Evolutionary conservation across 208 protist genomes (phyloP), one percentile per base, ranked within the genome.

Genomic region (Herpetomonas muscarum): DNA sequence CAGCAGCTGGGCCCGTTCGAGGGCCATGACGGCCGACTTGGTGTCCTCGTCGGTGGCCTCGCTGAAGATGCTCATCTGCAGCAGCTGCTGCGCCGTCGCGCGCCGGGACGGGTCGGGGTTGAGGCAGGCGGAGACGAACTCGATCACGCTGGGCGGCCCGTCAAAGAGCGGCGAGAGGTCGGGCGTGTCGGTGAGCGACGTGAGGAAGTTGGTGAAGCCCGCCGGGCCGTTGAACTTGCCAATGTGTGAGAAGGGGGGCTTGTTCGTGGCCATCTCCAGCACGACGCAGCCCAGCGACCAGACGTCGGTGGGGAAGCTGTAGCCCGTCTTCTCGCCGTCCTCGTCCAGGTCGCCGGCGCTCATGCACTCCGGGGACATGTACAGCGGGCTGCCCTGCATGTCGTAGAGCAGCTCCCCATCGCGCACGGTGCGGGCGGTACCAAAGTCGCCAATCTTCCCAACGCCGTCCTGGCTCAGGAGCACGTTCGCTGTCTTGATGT

Each of bases 401-500:
- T 83, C 73, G 60, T 88, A 92, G 3, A 92, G 60, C 28, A 87
- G 61, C 50, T 91, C 76, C 4, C 79, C 85, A 0, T 70, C 45
- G 12, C 53, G 52, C 30, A 97, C 62, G 19, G 67, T 61, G n/a
- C 74, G 69, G 4, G 88, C 90, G 22, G 83, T 93, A 13, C 93
- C 93, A 60, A 97, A 96, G 64, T 97, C 93, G 24, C 86, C 92
- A 47, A 97, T 94, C 68, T 96, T 96, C 48, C 74, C 76, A 37
- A 70, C 77, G 29, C 81, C 87, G 5, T 94, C 81, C 25, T 46
- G 45, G 19, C 74, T 81, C 15, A 97, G 67, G 50, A 97, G 82
- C 15, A 97, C 71, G 69, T 97, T 97, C 24, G 85, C 86, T 0
- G 91, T 92, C 69, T 97, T 97, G 54, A 97, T 84, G 67, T 97